phyloP scores from a whole-genome alignment of 2,329 filamentous ascomycete species.

The Pyricularia sp. region DNA sequence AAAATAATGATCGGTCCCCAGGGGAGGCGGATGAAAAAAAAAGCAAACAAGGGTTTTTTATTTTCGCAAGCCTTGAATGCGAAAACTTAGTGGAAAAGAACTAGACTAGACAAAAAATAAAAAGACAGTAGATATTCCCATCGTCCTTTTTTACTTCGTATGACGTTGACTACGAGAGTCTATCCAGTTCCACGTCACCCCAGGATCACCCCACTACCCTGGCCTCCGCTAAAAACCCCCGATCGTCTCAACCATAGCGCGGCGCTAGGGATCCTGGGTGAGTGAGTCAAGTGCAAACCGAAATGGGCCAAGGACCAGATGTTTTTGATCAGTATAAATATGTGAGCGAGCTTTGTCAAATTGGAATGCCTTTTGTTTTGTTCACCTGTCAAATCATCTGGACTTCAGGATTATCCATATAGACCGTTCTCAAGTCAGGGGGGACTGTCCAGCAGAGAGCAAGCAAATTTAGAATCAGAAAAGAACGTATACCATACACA shows the following conservation, averaged over 20 bases:
- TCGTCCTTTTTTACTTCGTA: not conserved
- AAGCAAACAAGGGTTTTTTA: no score
- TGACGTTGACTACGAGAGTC: not conserved
- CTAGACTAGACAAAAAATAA: no score
- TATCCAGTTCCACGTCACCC: not conserved
- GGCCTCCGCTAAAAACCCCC: not conserved
- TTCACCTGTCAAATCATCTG: no score
- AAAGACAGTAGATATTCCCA: not conserved
- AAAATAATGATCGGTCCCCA: not conserved
- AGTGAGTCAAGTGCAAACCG: not conserved
- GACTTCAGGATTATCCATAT: no score
- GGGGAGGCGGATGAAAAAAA: no score
- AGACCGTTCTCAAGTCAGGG: not conserved
- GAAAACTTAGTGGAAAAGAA: not conserved
- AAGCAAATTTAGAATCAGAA: not conserved
- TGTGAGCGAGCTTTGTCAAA: no score
- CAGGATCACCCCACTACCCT: constrained; percentile 1
- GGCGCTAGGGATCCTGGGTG: not conserved
- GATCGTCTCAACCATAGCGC: not conserved
- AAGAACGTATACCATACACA: not conserved
- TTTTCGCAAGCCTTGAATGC: no score
- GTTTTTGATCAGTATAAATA: no score
- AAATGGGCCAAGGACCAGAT: not conserved
- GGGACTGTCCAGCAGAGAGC: not conserved
- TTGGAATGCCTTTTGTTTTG: no score